Evolutionary conservation across 2,329 filamentous ascomycete genomes (phyloP), one percentile per base, ranked within the genome.

Genomic region (Ilyonectria robusta): DNA sequence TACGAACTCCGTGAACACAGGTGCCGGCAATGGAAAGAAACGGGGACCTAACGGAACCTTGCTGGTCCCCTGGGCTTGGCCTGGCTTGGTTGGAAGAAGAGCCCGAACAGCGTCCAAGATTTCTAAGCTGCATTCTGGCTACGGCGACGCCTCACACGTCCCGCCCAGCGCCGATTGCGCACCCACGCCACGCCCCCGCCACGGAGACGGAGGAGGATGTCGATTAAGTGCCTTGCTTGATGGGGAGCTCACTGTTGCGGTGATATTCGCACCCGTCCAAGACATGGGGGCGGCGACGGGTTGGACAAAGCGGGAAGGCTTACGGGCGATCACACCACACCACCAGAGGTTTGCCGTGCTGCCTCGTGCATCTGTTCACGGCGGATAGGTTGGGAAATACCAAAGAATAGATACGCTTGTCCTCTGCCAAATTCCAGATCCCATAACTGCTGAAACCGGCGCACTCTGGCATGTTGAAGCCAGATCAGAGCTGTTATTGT

Each of bases 311-410:
- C 23, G 19, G 29, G 46, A 31, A 21, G 46, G 48, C 31, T 19
- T 37, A 59, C 21, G 61, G 19, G 46, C 23, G 26, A 63, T 63
- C 54, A 63, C 61, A 59, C 61, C 61, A 64, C 61, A 59, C 54
- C 47, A 44, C 50, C 37, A 62, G n/a, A 8, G 4, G 17, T n/a
- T 7, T 17, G 15, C n/a, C n/a, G 15, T 54, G 19, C 5, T 54
- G 19, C 5, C 17, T 23, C 23, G 17, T 35, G 19, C n/a, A 17
- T 6, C 2, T 53, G n/a, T 33, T 53, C 26, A 13, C 31, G n/a
- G 6, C 19, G 13, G 40, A 19, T 37, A 3, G 17, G 8, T 42
- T 42, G 17, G n/a, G 15, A n/a, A n/a, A 19, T 42, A 2, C 6
- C 40, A 42, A 6, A 2, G n/a, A n/a, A 17, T 15, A 42, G 40